Conservation (phyloP, 2,329 filamentous ascomycete species). For the Aspergillus hiratsukae region DNA sequence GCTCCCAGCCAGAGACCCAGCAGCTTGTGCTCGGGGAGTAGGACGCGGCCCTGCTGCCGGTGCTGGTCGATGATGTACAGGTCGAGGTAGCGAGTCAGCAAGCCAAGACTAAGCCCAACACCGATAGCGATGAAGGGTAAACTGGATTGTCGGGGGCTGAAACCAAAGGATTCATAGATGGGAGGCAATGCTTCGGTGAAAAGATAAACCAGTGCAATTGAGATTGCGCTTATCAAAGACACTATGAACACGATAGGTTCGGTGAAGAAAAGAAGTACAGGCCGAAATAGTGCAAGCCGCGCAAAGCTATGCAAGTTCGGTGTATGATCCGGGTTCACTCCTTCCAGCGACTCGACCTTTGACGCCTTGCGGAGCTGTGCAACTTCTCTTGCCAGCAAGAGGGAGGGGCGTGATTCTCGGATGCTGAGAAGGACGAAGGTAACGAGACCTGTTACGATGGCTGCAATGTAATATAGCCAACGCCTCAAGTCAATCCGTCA, state of each 20-base stretch:
- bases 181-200: constrained; percentile 43
- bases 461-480: constrained; percentile 45
- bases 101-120: constrained; percentile 35
- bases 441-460: constrained; percentile 34
- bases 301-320: constrained; percentile 36
- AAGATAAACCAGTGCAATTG: constrained; percentile 47
- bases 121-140: constrained; percentile 38
- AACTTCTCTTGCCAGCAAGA: constrained; percentile 37
- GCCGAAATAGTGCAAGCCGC: constrained; percentile 38
- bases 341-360: constrained; percentile 21
- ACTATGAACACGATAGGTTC: constrained; percentile 46
- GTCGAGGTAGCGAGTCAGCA: constrained; percentile 42
- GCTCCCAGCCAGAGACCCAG: constrained; percentile 45
- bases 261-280: constrained; percentile 41
- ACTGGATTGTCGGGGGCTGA: constrained; percentile 29
- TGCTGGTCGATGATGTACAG: constrained; percentile 26
- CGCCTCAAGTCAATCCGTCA: constrained; percentile 25
- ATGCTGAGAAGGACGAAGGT: constrained; percentile 35
- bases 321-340: constrained; percentile 38
- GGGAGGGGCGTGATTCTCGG: constrained; percentile 44
- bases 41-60: constrained; percentile 13
- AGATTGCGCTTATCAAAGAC: constrained; percentile 41
- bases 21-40: constrained; percentile 45
- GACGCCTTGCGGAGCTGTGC: constrained; percentile 23
- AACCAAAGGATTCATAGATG: constrained; percentile 36